Conservation (phyloP, 2,329 filamentous ascomycete genomes). For the Magnaporthiopsis poae region DNA sequence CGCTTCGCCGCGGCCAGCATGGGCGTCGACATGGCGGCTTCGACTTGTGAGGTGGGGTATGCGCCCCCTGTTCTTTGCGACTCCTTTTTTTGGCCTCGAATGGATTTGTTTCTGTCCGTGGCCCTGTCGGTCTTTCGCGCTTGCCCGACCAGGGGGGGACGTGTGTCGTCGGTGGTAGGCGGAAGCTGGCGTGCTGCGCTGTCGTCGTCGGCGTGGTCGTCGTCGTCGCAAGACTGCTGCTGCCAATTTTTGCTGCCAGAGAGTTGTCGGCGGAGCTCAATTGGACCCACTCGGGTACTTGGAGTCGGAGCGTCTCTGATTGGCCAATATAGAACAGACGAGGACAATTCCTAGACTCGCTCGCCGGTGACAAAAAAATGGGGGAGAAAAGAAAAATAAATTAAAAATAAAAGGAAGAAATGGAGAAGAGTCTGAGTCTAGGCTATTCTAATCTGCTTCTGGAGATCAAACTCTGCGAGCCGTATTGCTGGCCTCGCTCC, state of each 20-base stretch:
- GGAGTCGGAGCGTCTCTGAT: neutral
- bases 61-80: neutral
- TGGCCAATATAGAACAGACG: neutral
- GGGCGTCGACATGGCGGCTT: slow-evolving; percentile 27
- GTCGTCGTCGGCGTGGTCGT: neutral
- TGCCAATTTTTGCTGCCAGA: neutral
- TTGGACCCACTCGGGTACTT: neutral
- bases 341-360: neutral
- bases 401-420: neutral
- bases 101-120: neutral
- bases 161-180: neutral
- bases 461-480: neutral
- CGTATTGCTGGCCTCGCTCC: neutral
- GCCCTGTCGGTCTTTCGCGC: neutral
- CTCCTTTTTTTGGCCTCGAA: neutral
- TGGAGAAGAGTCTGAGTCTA: neutral
- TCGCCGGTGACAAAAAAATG: neutral
- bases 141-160: neutral
- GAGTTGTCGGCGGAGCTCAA: neutral
- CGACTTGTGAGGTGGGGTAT: neutral
- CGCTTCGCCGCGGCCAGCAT: slow-evolving; percentile 27
- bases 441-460: neutral
- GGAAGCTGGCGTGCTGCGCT: neutral
- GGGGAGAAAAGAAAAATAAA: neutral
- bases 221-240: neutral